Base-by-base conservation (phyloP, 1,139 yeast species). In the Tardiomyces depauwii region DNA sequence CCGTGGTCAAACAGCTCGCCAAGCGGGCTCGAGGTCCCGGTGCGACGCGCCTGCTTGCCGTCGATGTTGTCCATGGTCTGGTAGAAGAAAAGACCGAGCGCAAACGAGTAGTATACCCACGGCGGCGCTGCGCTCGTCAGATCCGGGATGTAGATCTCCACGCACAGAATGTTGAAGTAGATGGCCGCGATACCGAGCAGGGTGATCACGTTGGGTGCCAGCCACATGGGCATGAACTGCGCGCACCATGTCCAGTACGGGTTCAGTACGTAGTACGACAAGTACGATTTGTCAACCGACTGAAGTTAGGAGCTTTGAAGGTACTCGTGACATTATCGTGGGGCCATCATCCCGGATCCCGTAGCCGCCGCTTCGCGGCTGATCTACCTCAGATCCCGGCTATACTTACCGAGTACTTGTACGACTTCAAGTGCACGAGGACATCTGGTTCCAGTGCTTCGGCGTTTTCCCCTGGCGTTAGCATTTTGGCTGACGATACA, bases 51-150 rank as follows among this genome's bases (percentile, higher is more conserved):
- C 62, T 83, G 93, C 55, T 82, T 78, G 11, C 93, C 93, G 60
- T 83, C 93, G 58, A 88, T 80, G 32, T 87, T 87, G 64, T 83
- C 93, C 68, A 83, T 81, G 1, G 93, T 83, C 59, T 83, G 91
- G 64, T 83, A 83, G 75, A 82, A 76, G 61, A 82, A 78, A 51
- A 83, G 70, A 2, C 86, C 82, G 55, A 78, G 67, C 2, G 85
- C 89, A 59, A 80, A 79, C 55, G 78, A 71, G 53, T 74, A 71
- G 61, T 82, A 82, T 47, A 80, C 71, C 86, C 85, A 79, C 41
- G 72, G 57, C n/a, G 91, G 89, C 40, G 75, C 73, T 2, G 71
- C 67, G 7, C 70, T 57, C 18, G 54, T 54, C 53, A 82, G 70
- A 53, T 73, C 73, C 0, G 89, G 88, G 55, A 80, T 80, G 55